These are phyloP conservation scores for Suhomyces panamericanus DNA, from an alignment of 1,139 yeast genomes.

Conservation along the genomic window DNA sequence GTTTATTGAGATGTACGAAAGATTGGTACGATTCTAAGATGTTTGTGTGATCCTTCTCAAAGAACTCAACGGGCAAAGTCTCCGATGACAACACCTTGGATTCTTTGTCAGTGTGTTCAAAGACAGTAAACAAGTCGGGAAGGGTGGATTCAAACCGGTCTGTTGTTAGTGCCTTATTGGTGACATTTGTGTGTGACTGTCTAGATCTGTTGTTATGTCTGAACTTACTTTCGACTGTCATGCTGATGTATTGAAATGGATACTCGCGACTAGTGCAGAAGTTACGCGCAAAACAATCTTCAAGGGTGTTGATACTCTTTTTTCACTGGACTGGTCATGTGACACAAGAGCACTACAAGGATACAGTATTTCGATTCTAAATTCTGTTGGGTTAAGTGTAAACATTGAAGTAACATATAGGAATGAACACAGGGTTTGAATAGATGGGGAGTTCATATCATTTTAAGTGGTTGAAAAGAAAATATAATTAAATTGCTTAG, in stretches of 20 bases:
- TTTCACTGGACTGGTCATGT: not conserved
- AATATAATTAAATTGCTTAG: no score
- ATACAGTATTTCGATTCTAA: no score
- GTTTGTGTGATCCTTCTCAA: conserved; percentile 43
- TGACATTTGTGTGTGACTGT: not conserved
- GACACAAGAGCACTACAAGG: no score
- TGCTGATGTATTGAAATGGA: not conserved
- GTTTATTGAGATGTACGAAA: conserved; percentile 30
- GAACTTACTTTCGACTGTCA: conserved; percentile 2
- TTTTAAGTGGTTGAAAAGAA: no score
- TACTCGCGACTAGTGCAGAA: not conserved
- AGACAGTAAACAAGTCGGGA: conserved; percentile 27
- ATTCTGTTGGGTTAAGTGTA: no score
- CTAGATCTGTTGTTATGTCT: not conserved
- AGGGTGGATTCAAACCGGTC: conserved; percentile 14
- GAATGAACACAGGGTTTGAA: no score
- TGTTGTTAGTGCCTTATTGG: conserved; percentile 6
- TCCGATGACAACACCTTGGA: conserved; percentile 35
- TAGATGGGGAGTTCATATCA: no score
- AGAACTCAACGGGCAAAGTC: conserved; percentile 47
- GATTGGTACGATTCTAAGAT: conserved; percentile 45
- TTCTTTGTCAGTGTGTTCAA: conserved; percentile 33
- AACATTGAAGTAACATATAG: no score
- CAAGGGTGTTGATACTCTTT: conserved; percentile 5
- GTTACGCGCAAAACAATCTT: not conserved